These are phyloP conservation scores for Hericium rajendrae DNA, from an alignment of 768 basidiomycete genomes.

Conservation along the genomic window DNA sequence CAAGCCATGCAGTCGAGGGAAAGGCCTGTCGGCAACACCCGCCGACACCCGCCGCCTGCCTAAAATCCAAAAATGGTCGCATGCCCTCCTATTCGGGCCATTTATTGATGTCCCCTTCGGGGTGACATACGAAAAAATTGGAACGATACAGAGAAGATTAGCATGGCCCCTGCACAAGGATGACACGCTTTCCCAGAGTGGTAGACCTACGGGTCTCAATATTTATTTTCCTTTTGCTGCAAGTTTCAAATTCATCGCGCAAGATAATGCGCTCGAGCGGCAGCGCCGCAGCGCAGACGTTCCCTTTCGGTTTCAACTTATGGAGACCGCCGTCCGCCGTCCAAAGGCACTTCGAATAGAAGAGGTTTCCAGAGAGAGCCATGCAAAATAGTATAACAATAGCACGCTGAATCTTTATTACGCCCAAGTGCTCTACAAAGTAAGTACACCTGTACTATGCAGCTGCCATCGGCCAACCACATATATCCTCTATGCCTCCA, in stretches of 20 bases:
- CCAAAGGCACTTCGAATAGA: no score
- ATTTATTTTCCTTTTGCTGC: conserved; percentile 18
- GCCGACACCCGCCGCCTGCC: neutral
- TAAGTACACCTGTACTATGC: neutral
- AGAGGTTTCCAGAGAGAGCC: no score
- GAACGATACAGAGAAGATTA: conserved; percentile 99
- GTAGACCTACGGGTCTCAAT: conserved; percentile 40
- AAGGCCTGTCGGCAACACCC: no score
- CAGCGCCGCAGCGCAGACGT: no score
- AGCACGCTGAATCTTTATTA: neutral
- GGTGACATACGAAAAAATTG: conserved; percentile 97
- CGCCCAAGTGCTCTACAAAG: neutral
- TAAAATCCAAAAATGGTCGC: neutral
- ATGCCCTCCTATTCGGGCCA: neutral
- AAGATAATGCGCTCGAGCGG: no score
- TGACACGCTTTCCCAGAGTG: conserved; percentile 97
- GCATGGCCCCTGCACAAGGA: conserved; percentile 99
- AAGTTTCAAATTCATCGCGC: no score
- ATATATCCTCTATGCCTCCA: neutral
- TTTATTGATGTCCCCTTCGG: conserved; percentile 59
- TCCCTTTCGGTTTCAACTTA: no score
- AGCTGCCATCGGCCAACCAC: neutral
- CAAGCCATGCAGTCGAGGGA: no score
- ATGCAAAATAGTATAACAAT: neutral
- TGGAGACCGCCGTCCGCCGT: no score